These are phyloP conservation scores for Botrytis porri DNA, from an alignment of 2,329 filamentous ascomycete species.

Conservation along the genomic window DNA sequence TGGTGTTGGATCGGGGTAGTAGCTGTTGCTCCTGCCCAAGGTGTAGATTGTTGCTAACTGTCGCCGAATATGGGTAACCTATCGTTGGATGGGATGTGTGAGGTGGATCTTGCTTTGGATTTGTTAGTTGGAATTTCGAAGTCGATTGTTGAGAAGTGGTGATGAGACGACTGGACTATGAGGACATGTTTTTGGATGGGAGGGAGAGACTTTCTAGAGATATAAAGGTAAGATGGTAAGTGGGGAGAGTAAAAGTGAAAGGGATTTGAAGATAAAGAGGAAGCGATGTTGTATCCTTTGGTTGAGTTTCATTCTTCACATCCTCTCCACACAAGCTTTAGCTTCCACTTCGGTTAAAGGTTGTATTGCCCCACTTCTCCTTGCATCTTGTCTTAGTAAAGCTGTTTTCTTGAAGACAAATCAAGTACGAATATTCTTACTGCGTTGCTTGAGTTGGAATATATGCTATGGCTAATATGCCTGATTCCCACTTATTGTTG, in stretches of 20 bases:
- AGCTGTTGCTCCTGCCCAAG: background rate
- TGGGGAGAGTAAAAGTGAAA: background rate
- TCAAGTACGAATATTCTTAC: background rate
- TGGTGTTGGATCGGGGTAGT: background rate
- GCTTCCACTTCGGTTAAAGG: background rate
- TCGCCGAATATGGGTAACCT: background rate
- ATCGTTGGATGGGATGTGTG: background rate
- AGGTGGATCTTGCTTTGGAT: background rate
- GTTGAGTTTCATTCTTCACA: background rate
- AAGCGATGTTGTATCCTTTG: background rate
- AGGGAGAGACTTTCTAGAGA: background rate
- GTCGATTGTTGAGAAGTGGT: background rate
- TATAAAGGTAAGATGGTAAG: background rate
- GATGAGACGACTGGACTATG: conserved; percentile 1
- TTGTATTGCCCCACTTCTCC: background rate
- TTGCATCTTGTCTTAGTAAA: no score
- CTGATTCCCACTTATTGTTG: background rate
- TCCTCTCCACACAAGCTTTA: background rate
- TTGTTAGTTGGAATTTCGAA: background rate
- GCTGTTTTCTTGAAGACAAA: background rate
- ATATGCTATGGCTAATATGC: background rate
- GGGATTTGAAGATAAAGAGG: background rate
- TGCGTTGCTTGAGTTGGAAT: background rate
- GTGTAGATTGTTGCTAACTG: background rate
- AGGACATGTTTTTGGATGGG: background rate